Conservation (phyloP, 116 monocot genomes). For the Trichopus zeylanicus region DNA sequence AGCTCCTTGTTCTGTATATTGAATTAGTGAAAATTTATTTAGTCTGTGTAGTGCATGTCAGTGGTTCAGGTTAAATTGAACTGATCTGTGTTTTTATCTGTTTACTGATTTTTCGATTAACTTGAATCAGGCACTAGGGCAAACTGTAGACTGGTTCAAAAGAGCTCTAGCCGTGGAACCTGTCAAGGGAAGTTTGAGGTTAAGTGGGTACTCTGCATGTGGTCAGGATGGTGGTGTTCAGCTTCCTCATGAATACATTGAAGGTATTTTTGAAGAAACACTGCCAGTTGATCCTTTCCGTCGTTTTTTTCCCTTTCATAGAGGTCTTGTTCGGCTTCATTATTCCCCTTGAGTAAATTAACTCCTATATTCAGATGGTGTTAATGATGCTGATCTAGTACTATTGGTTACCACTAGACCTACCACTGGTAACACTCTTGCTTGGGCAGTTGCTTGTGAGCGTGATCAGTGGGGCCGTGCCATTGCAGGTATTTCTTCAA, state of each 20-base stretch:
- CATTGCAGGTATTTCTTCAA: constrained; percentile 63
- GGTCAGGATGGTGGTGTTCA: constrained; percentile 99
- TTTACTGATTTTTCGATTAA: neutral
- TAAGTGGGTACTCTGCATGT: constrained; percentile 99
- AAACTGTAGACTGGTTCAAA: constrained; percentile 93
- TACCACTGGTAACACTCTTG: constrained; percentile 97
- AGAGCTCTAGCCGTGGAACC: constrained; percentile 84
- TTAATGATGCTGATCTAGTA: constrained; percentile 85
- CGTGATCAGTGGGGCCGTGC: constrained; percentile 99
- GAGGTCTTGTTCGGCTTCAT: neutral
- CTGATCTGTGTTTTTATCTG: neutral
- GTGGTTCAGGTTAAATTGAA: neutral
- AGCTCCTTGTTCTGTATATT: too few species aligned
- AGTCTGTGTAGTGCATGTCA: too few species aligned
- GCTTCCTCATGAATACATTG: constrained; percentile 90
- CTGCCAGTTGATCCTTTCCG: too few species aligned
- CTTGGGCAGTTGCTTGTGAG: constrained; percentile 99
- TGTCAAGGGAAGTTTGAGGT: constrained; percentile 84
- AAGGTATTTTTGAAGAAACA: constrained; percentile 60
- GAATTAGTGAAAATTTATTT: too few species aligned
- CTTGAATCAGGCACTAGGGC: constrained; percentile 61
- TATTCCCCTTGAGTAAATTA: neutral
- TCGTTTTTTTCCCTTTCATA: neutral
- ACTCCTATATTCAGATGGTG: constrained; percentile 58
- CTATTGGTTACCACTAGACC: constrained; percentile 96